Percentiles rank a stretch among this genome's conserved stretches.
These are phyloP conservation scores for Monilinia vaccinii-corymbosi DNA, from an alignment of 2,329 filamentous ascomycete genomes.

Conservation along the genomic window DNA sequence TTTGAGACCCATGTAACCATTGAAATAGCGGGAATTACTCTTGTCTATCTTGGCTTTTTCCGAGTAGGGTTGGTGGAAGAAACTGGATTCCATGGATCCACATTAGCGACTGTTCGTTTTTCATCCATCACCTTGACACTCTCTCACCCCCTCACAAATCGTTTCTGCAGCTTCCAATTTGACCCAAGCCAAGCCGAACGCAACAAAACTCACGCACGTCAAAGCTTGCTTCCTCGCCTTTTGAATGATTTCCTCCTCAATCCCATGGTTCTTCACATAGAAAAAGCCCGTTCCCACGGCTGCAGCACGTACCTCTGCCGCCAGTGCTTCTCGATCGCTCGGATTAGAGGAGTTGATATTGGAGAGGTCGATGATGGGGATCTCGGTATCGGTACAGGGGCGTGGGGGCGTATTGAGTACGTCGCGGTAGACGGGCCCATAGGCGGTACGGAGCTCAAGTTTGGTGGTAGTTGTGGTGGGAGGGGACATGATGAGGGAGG, in stretches of 20 bases:
- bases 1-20: slow-evolving; percentile 37
- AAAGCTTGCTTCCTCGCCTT: slow-evolving; percentile 26
- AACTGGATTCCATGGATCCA: slow-evolving; percentile 26
- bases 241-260: slow-evolving; percentile 28
- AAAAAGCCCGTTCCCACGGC: slow-evolving; percentile 39
- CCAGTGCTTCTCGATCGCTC: slow-evolving; percentile 32
- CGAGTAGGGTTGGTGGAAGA: slow-evolving; percentile 40
- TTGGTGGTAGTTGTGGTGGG: slow-evolving; percentile 28
- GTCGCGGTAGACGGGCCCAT: slow-evolving; percentile 36
- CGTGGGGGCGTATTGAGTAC: slow-evolving; percentile 35
- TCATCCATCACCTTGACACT: no score
- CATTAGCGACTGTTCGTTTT: not conserved
- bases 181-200: not conserved
- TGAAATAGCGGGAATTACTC: slow-evolving; percentile 34
- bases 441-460: slow-evolving; percentile 36
- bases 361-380: slow-evolving; percentile 38
- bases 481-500: not conserved
- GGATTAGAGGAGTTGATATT: slow-evolving; percentile 31
- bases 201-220: slow-evolving; percentile 21
- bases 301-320: slow-evolving; percentile 32
- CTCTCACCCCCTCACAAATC: not conserved
- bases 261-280: slow-evolving; percentile 38
- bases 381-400: slow-evolving; percentile 34
- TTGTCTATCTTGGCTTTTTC: slow-evolving; percentile 34
- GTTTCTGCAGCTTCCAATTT: not conserved